Percentiles rank a stretch among this genome's conserved stretches.
These are phyloP conservation scores for Candida odintsovae DNA, from an alignment of 805 yeast species.

Conservation along the genomic window DNA sequence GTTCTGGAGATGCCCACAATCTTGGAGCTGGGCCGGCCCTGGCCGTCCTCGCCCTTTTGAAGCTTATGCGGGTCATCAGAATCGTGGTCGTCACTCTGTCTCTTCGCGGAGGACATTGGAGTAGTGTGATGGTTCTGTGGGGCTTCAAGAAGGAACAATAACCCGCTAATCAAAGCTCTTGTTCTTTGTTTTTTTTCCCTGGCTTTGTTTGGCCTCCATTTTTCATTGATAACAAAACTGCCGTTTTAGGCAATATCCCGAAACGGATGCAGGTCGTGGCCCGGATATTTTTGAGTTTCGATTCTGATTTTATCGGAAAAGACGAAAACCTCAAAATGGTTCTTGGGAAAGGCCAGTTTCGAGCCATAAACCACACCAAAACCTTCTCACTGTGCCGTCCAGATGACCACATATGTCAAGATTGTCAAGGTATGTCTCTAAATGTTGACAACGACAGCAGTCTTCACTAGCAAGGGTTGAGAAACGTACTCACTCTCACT, in stretches of 20 bases:
- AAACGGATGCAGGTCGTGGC: too few species aligned
- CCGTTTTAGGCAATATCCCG: neutral
- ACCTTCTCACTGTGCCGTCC: neutral
- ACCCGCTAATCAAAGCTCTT: too few species aligned
- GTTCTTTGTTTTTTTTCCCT: neutral
- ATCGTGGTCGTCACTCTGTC: neutral
- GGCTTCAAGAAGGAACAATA: too few species aligned
- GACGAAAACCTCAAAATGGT: neutral
- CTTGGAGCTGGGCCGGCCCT: slow-evolving; percentile 13
- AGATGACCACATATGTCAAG: slow-evolving; percentile 64
- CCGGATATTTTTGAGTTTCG: neutral
- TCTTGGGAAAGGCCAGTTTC: neutral
- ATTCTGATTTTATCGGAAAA: neutral
- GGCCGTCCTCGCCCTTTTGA: neutral
- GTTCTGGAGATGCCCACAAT: slow-evolving; percentile 50
- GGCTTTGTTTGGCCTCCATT: too few species aligned
- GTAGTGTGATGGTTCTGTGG: too few species aligned
- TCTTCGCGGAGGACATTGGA: neutral
- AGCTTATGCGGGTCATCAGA: neutral
- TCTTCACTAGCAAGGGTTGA: too few species aligned
- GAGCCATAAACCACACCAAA: neutral
- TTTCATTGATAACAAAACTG: neutral
- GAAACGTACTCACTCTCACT: too few species aligned
- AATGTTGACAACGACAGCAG: neutral
- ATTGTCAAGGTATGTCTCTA: slow-evolving; percentile 50